Conservation (phyloP, 148 eudicot genomes). For the Silene conica region DNA sequence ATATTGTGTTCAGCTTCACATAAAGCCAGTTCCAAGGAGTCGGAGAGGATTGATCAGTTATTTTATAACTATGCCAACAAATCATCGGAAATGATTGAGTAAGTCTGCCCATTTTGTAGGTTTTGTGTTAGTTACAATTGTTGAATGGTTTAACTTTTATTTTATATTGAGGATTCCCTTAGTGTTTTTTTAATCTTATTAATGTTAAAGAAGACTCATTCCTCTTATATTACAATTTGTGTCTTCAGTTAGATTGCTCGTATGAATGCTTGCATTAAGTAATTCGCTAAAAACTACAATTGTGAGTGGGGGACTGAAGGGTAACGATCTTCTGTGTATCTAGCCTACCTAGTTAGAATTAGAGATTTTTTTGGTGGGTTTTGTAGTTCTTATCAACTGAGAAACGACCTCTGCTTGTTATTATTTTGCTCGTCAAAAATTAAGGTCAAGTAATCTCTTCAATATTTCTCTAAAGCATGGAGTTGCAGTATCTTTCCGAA, state of each 20-base stretch:
- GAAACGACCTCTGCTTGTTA: not conserved
- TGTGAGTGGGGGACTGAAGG: too few species aligned
- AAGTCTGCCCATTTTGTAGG: conserved; percentile 31
- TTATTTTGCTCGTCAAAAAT: not conserved
- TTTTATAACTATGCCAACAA: conserved; percentile 65
- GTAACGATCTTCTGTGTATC: not conserved
- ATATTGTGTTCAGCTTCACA: conserved; percentile 45
- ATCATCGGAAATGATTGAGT: conserved; percentile 71
- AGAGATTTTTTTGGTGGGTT: too few species aligned
- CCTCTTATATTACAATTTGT: not conserved
- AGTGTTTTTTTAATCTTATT: too few species aligned
- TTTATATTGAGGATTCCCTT: not conserved
- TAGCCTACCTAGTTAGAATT: not conserved
- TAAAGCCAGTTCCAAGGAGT: conserved; percentile 72
- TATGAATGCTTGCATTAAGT: too few species aligned
- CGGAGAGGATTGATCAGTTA: conserved; percentile 75
- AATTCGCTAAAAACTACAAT: too few species aligned
- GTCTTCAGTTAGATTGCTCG: too few species aligned
- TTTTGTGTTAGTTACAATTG: not conserved
- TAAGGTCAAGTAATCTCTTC: not conserved
- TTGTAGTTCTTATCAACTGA: too few species aligned
- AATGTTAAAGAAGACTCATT: not conserved
- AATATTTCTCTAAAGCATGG: not conserved
- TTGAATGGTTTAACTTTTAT: not conserved
- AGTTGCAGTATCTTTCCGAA: not conserved